These are phyloP conservation scores for Carnegiea gigantea DNA, from an alignment of 179 eudicot genomes.

Conservation along the genomic window DNA sequence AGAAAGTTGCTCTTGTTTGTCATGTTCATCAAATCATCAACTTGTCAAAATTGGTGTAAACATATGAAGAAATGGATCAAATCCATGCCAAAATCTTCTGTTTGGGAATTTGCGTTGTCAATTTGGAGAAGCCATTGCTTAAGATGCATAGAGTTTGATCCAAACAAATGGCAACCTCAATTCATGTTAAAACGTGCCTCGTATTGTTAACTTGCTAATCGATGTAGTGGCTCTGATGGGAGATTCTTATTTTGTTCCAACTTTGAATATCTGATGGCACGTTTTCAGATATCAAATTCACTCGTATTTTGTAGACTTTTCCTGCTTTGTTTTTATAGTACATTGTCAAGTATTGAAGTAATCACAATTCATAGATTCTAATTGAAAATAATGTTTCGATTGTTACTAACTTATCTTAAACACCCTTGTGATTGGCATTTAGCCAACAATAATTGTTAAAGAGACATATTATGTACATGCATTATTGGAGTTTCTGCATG, in stretches of 20 bases:
- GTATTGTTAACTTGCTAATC: too few species aligned
- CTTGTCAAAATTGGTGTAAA: slow-evolving; percentile 21
- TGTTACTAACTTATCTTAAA: not conserved
- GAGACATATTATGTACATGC: not conserved
- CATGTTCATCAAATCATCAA: not conserved
- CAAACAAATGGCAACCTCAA: not conserved
- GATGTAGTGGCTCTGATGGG: too few species aligned
- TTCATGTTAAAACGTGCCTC: not conserved
- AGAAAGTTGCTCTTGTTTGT: not conserved
- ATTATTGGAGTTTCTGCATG: slow-evolving; percentile 6
- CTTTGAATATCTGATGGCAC: not conserved
- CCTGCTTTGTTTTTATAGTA: not conserved
- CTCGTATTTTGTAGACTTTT: too few species aligned
- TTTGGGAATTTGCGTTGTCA: not conserved
- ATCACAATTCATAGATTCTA: not conserved
- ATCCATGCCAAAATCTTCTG: slow-evolving; percentile 12
- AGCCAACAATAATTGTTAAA: not conserved
- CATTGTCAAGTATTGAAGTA: not conserved
- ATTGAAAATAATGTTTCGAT: not conserved
- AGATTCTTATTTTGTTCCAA: not conserved
- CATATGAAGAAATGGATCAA: slow-evolving; percentile 13
- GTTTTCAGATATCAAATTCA: not conserved
- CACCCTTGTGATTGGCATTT: not conserved
- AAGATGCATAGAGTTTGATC: too few species aligned
- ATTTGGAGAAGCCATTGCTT: too few species aligned